These are phyloP conservation scores for Phalaenopsis aphrodite DNA, from an alignment of 106 monocot species.

Conservation along the genomic window DNA sequence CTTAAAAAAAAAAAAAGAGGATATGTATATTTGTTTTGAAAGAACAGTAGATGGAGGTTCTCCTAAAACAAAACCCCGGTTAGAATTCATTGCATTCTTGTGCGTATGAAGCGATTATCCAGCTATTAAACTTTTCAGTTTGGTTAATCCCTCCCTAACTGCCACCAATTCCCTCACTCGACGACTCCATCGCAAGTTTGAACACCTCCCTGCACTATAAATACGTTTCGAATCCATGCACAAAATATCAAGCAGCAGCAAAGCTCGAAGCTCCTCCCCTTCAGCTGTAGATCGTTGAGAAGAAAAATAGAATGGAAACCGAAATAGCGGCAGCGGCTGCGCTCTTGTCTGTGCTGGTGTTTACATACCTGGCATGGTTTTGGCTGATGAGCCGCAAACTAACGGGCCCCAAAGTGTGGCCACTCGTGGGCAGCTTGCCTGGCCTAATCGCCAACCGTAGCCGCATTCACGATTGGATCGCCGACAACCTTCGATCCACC, in stretches of 20 bases:
- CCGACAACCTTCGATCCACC: conserved; percentile 44
- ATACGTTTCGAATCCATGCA: neutral
- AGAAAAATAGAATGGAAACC: neutral
- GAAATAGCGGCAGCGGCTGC: neutral
- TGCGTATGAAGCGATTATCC: neutral
- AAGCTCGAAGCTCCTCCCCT: neutral
- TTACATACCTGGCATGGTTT: conserved; percentile 58
- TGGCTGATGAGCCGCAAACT: conserved; percentile 32
- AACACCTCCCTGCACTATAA: neutral
- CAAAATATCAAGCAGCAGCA: neutral
- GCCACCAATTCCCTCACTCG: neutral
- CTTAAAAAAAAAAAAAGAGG: no score
- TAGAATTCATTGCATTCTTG: neutral
- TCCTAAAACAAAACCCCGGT: neutral
- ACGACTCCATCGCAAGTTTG: neutral
- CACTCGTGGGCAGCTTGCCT: conserved; percentile 55
- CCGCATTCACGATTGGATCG: conserved; percentile 78
- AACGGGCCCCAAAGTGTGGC: conserved; percentile 56
- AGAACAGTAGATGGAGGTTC: no score
- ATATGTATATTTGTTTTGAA: no score
- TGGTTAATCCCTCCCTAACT: neutral
- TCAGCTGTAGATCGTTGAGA: neutral
- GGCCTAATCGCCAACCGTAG: conserved; percentile 48
- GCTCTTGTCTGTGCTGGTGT: conserved; percentile 11
- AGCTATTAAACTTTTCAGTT: neutral